These are phyloP conservation scores for Exsudoporus floridanus DNA, from an alignment of 1,284 basidiomycete species.

Conservation along the genomic window DNA sequence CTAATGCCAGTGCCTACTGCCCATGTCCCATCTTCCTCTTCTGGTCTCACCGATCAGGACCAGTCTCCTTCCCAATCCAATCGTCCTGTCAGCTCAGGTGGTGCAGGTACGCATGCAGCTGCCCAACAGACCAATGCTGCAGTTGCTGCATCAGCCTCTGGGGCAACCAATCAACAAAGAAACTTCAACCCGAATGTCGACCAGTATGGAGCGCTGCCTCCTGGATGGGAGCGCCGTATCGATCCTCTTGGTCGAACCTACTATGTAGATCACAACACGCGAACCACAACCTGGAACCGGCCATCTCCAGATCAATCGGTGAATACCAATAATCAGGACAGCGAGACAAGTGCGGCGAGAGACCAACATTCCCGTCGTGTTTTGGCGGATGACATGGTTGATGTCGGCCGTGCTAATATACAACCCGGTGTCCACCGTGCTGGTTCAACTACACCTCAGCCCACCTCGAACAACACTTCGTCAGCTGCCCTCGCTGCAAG, in stretches of 20 bases:
- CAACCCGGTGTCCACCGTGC: conserved; percentile 37
- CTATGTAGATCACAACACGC: conserved; percentile 91
- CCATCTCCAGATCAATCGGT: conserved; percentile 56
- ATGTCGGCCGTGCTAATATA: conserved; percentile 42
- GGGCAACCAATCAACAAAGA: conserved; percentile 47
- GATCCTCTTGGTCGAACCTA: conserved; percentile 91
- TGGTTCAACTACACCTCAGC: conserved; percentile 35
- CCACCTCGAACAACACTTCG: conserved; percentile 32
- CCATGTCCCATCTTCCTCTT: conserved; percentile 34
- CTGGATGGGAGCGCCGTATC: conserved; percentile 90
- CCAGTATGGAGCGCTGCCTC: conserved; percentile 78
- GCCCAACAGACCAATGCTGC: conserved; percentile 28
- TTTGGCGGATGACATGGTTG: conserved; percentile 78
- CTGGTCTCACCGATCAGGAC: conserved; percentile 27
- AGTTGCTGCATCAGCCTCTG: conserved; percentile 27
- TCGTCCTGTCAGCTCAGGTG: conserved; percentile 30
- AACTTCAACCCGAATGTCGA: conserved; percentile 88
- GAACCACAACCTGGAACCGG: conserved; percentile 91
- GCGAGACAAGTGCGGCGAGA: conserved; percentile 68
- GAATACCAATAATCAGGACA: conserved; percentile 55
- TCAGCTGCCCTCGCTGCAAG: conserved; percentile 48
- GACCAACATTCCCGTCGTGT: conserved; percentile 77
- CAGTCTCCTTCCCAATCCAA: conserved; percentile 22
- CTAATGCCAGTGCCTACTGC: conserved; percentile 39
- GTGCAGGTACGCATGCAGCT: conserved; percentile 9